phyloP scores from a whole-genome alignment of 306 rosid genomes.

The Datisca glomerata region DNA sequence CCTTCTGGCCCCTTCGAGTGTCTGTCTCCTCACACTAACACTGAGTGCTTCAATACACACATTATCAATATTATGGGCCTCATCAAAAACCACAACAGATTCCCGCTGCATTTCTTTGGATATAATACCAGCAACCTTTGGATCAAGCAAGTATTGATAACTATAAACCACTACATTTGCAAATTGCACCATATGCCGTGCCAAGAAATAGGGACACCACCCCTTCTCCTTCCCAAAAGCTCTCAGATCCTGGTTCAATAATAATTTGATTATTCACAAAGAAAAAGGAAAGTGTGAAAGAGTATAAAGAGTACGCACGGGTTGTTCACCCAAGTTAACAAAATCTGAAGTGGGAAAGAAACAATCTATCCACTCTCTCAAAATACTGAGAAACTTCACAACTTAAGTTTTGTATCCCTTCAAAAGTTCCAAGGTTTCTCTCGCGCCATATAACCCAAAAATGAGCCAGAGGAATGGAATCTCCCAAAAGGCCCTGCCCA shows the following conservation, averaged over 20 bases:
- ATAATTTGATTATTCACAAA: too few species aligned
- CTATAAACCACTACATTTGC: conserved; percentile 92
- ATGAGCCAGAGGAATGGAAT: too few species aligned
- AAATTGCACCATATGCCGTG: conserved; percentile 88
- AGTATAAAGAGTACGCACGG: too few species aligned
- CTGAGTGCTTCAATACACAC: conserved; percentile 97
- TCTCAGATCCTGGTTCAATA: conserved; percentile 82
- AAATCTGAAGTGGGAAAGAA: too few species aligned
- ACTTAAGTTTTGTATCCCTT: too few species aligned
- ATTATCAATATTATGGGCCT: conserved; percentile 91
- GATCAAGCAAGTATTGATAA: conserved; percentile 93
- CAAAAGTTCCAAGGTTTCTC: too few species aligned
- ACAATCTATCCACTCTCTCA: too few species aligned
- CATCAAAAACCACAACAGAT: conserved; percentile 91
- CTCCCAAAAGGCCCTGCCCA: too few species aligned
- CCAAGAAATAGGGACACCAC: conserved; percentile 93
- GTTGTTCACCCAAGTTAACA: too few species aligned
- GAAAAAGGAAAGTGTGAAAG: too few species aligned
- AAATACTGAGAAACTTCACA: too few species aligned
- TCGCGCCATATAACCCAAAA: too few species aligned
- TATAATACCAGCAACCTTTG: conserved; percentile 80
- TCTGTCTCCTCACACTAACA: conserved; percentile 95
- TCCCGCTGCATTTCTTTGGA: conserved; percentile 96
- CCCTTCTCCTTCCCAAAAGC: conserved; percentile 69
- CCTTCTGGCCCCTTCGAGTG: conserved; percentile 88